These are phyloP conservation scores for Takakia lepidozioides DNA, from an alignment of 225 moss, liverwort and hornwort genomes.

Conservation along the genomic window DNA sequence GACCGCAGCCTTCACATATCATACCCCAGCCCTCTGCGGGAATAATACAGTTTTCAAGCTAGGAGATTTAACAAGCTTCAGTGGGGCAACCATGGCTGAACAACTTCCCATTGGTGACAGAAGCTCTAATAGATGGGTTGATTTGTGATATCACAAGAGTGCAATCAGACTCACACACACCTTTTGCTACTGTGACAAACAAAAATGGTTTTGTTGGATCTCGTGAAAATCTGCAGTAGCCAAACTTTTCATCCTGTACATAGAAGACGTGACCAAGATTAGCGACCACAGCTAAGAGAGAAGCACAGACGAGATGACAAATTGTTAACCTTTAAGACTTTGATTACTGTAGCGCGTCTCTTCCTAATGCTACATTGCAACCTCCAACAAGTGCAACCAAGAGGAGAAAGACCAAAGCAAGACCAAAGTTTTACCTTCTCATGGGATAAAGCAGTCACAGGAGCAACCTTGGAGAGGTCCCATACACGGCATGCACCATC, in stretches of 20 bases:
- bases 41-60: too few species aligned
- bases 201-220: slow-evolving; percentile 62
- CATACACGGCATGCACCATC: slow-evolving; percentile 61
- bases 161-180: neutral
- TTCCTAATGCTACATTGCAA: neutral
- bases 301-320: neutral
- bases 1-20: too few species aligned
- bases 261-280: too few species aligned
- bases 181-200: slow-evolving; percentile 27
- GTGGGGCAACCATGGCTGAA: too few species aligned
- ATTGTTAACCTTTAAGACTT: too few species aligned
- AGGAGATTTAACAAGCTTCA: too few species aligned
- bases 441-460: slow-evolving; percentile 34
- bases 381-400: neutral
- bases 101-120: too few species aligned
- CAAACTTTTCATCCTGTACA: slow-evolving; percentile 83
- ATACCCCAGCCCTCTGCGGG: too few species aligned
- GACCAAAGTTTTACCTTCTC: slow-evolving; percentile 30
- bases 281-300: slow-evolving; percentile 8
- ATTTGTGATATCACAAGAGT: too few species aligned
- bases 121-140: too few species aligned
- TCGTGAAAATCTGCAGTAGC: slow-evolving; percentile 73
- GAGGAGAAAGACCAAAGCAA: neutral
- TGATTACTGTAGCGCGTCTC: too few species aligned
- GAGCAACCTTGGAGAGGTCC: slow-evolving; percentile 40